A percentile compares a stretch with the other conserved stretches of the same genome.
Evolutionary conservation across 1,284 basidiomycete species (phyloP).

Genomic region (Ustilago crameri): DNA sequence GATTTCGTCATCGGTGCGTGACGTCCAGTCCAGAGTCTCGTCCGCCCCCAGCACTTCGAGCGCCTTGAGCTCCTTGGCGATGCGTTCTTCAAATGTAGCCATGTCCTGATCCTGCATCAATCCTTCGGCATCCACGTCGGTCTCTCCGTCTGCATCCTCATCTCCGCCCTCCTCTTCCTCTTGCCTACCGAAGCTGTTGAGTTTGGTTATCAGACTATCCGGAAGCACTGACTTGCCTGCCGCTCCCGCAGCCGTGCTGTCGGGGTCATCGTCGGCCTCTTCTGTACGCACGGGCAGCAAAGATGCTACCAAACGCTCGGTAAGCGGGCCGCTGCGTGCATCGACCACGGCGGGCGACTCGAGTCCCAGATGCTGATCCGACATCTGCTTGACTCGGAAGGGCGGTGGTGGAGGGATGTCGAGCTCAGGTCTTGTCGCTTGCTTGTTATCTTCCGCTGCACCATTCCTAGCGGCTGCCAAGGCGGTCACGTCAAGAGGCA

Average conservation of each 20-base stretch:
- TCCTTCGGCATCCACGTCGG: conserved; percentile 28
- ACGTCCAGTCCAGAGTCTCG: conserved; percentile 63
- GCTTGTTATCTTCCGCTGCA: conserved; percentile 11
- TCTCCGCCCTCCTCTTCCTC: conserved; percentile 42
- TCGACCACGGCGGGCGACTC: conserved; percentile 49
- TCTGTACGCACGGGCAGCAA: conserved; percentile 43
- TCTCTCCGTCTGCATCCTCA: conserved; percentile 48
- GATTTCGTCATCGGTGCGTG: conserved; percentile 83
- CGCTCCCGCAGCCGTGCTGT: conserved; percentile 3
- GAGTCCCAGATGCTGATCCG: conserved; percentile 55
- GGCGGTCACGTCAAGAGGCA: conserved; percentile 27
- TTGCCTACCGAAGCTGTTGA: conserved; percentile 24
- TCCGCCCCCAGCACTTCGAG: conserved; percentile 72
- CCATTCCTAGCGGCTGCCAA: conserved; percentile 25
- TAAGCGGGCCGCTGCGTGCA: conserved; percentile 58
- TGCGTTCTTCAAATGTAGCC: conserved; percentile 72
- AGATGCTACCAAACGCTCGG: conserved; percentile 56
- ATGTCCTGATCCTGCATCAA: conserved; percentile 68
- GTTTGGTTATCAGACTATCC: conserved; percentile 11
- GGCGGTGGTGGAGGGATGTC: conserved; percentile 43
- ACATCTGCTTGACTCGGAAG: conserved; percentile 51
- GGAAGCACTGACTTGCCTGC: conserved; percentile 18
- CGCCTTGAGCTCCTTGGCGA: conserved; percentile 72
- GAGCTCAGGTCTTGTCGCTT: conserved; percentile 23
- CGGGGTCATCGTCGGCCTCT: conserved; percentile 7